A percentile compares a stretch with the other conserved stretches of the same genome.
Conservation (phyloP, 106 monocot genomes). For the Dendrobium catenatum region DNA sequence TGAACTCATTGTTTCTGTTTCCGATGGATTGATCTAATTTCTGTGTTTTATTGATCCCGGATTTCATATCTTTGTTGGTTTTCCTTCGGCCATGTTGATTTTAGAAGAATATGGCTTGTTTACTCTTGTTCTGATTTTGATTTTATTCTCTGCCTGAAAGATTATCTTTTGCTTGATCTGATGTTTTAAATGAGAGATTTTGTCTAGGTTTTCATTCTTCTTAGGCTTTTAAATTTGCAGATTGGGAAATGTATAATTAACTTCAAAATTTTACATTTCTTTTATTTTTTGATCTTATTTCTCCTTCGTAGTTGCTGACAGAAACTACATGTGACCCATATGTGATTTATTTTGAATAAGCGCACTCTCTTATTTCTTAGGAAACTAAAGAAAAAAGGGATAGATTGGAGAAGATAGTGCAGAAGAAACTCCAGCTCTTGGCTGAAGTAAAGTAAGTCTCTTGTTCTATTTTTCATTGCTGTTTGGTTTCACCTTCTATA, state of each 20-base stretch:
- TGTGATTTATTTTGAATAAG: not conserved
- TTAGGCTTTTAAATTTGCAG: not conserved
- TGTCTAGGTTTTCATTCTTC: not conserved
- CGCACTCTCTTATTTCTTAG: not conserved
- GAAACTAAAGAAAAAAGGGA: slow-evolving; percentile 1
- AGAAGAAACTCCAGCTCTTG: not conserved
- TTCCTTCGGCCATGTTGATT: too few relatives aligned
- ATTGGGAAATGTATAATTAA: not conserved
- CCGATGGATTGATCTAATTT: not conserved
- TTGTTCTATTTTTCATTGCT: not conserved
- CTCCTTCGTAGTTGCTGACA: too few relatives aligned
- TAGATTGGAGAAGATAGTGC: not conserved
- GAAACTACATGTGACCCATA: not conserved
- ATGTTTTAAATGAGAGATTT: not conserved
- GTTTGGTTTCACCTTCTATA: not conserved
- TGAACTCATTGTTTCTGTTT: not conserved
- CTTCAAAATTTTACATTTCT: not conserved
- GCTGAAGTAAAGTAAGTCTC: slow-evolving; percentile 5
- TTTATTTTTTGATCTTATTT: not conserved
- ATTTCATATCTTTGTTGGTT: not conserved
- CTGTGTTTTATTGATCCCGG: not conserved
- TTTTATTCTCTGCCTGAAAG: not conserved
- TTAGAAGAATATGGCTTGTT: too few relatives aligned
- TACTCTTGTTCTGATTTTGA: too few relatives aligned
- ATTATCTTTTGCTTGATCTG: not conserved